Percentiles rank a stretch among this genome's conserved stretches.
Conservation (phyloP, 1,284 basidiomycete species). For the Austroboletus niveus region DNA sequence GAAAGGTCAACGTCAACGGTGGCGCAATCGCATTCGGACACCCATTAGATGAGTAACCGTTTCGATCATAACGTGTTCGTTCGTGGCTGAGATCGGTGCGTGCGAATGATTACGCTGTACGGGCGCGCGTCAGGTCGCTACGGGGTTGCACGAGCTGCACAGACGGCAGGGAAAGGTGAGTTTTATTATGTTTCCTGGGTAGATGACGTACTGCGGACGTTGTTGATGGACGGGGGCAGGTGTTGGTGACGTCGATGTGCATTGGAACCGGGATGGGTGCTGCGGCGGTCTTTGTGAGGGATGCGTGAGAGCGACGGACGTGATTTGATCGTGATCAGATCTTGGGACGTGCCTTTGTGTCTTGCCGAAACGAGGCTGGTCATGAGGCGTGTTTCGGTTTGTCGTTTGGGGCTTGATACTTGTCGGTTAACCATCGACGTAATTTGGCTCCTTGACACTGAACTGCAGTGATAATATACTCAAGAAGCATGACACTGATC, state of each 20-base stretch:
- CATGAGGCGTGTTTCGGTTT: no score
- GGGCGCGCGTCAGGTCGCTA: slow-evolving; percentile 85
- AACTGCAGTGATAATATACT: no score
- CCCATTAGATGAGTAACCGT: slow-evolving; percentile 69
- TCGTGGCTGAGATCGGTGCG: slow-evolving; percentile 12
- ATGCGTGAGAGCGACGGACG: slow-evolving; percentile 29
- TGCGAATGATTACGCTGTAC: slow-evolving; percentile 64
- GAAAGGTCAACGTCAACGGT: slow-evolving; percentile 86
- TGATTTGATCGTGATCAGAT: no score
- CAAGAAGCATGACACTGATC: no score
- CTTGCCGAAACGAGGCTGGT: no score
- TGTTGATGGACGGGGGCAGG: slow-evolving; percentile 34
- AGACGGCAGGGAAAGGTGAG: slow-evolving; percentile 75
- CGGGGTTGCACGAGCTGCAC: slow-evolving; percentile 80
- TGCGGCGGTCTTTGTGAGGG: slow-evolving; percentile 69
- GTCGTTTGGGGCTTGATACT: no score
- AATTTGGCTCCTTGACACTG: no score
- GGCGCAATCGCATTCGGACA: slow-evolving; percentile 89
- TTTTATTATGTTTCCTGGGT: not conserved
- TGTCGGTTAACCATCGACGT: no score
- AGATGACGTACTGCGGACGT: not conserved
- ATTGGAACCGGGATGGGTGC: slow-evolving; percentile 88
- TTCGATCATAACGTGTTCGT: not conserved
- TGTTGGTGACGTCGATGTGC: slow-evolving; percentile 84
- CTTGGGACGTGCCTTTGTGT: no score